Conservation (phyloP, 352 stramenopile genomes). For the Pythium aristosporum region DNA sequence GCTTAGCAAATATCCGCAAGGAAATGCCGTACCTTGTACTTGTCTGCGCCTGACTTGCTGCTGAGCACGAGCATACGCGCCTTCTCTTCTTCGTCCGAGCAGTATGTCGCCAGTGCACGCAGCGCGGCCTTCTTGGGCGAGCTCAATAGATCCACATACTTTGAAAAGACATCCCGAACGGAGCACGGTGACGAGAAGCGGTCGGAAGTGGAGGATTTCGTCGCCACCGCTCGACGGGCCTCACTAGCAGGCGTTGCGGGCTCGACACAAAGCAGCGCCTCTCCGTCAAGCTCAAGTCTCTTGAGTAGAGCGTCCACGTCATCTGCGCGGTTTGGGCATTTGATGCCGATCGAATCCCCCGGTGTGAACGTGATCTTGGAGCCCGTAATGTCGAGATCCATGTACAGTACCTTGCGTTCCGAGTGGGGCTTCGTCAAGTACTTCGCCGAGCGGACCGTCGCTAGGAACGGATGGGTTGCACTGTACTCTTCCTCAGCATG, state of each 20-base stretch:
- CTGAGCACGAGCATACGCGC: constrained; percentile 63
- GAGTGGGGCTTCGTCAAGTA: constrained; percentile 50
- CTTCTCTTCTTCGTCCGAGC: constrained; percentile 56
- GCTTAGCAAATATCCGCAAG: neutral
- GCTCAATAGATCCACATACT: constrained; percentile 83
- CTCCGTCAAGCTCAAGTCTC: constrained; percentile 43
- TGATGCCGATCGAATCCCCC: constrained; percentile 85
- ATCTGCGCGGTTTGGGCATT: constrained; percentile 71
- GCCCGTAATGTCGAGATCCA: constrained; percentile 45
- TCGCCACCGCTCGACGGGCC: neutral
- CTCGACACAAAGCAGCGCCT: constrained; percentile 38
- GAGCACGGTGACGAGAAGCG: constrained; percentile 58
- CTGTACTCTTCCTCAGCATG: constrained; percentile 36
- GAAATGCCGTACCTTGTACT: constrained; percentile 63
- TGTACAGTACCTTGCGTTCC: constrained; percentile 56
- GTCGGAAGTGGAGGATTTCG: constrained; percentile 22
- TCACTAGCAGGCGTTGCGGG: constrained; percentile 19
- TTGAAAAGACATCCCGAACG: constrained; percentile 71
- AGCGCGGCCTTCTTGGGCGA: constrained; percentile 76
- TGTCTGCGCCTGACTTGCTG: constrained; percentile 61
- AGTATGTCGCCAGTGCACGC: constrained; percentile 65
- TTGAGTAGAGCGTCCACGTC: constrained; percentile 70
- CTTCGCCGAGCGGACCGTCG: constrained; percentile 38
- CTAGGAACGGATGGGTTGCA: constrained; percentile 50
- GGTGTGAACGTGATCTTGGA: constrained; percentile 69